Percentiles rank a stretch among this genome's conserved stretches.
These are phyloP conservation scores for Clarireedia monteithiana DNA, from an alignment of 2,329 filamentous ascomycete species.

Conservation along the genomic window DNA sequence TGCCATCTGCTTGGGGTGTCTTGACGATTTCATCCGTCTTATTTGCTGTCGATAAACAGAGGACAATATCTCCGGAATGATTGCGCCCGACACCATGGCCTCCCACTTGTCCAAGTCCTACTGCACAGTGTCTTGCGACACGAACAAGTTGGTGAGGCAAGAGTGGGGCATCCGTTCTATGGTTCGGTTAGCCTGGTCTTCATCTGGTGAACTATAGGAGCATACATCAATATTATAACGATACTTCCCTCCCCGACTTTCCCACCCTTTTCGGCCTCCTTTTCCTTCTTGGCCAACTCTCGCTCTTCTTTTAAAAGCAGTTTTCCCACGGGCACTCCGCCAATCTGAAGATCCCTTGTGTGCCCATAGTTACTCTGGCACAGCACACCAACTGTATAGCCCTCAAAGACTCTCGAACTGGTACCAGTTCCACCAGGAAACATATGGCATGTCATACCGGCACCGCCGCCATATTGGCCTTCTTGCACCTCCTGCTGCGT, in stretches of 20 bases:
- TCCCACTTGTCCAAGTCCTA: slow-evolving; percentile 51
- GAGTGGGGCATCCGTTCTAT: slow-evolving; percentile 49
- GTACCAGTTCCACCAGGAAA: slow-evolving; percentile 63
- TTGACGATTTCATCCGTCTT: slow-evolving; percentile 18
- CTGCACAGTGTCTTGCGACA: slow-evolving; percentile 51
- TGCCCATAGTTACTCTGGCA: slow-evolving; percentile 60
- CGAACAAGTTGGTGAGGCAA: slow-evolving; percentile 48
- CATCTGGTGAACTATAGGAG: background rate
- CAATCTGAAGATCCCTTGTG: slow-evolving; percentile 47
- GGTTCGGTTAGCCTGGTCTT: background rate
- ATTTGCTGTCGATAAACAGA: slow-evolving; percentile 58
- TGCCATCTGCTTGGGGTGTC: slow-evolving; percentile 21
- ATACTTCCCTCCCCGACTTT: slow-evolving; percentile 54
- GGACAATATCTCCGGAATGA: slow-evolving; percentile 57
- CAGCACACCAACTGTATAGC: slow-evolving; percentile 48
- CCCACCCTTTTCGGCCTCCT: slow-evolving; percentile 17
- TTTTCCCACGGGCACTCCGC: slow-evolving; percentile 53
- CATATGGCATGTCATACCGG: slow-evolving; percentile 58
- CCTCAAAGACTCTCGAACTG: slow-evolving; percentile 47
- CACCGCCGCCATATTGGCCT: slow-evolving; percentile 59
- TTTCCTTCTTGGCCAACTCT: slow-evolving; percentile 21
- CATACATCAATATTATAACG: slow-evolving; percentile 45
- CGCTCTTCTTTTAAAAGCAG: slow-evolving; percentile 38
- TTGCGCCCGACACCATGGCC: slow-evolving; percentile 48
- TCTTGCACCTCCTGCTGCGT: slow-evolving; percentile 45